Evolutionary conservation across 2,329 filamentous ascomycete genomes (phyloP), one percentile per base, ranked within the genome.

Genomic region (Fusarium fujikuroi): DNA sequence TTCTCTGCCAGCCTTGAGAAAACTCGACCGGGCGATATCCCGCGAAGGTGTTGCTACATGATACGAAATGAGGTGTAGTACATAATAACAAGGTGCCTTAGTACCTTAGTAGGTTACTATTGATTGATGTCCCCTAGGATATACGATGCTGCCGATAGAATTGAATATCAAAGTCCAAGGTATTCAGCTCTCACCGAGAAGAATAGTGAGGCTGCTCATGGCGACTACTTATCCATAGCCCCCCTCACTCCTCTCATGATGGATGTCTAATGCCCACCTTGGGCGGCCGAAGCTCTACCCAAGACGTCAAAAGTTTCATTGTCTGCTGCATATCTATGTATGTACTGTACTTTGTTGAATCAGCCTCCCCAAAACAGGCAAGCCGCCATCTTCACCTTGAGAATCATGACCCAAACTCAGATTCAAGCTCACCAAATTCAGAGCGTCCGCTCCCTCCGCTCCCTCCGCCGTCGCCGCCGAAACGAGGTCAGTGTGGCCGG

Each of bases 401-500:
- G 36, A 47, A 40, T 32, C 54, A 57, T 67, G 56, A 52, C 54
- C 59, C 44, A 71, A 70, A 68, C 66, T 71, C 66, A 73, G 70
- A 68, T 68, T 37, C 49, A 42, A 68, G 68, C 64, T 74, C 70
- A 73, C 57, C 69, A 72, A 50, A 72, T 59, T 63, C 54, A 58
- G 58, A 52, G 30, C 25, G 39, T 62, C 65, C 63, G 69, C 61
- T 68, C 39, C 30, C 39, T 61, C 65, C 63, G 66, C 60, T 68
- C 32, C 63, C 47, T 59, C 71, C 74, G 68, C 69, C 59, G 46
- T 62, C 56, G 67, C 71, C 72, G 73, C 72, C 73, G 69, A 68
- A 54, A 63, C 60, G 63, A 64, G 71, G 57, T 75, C 65, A 62
- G 64, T 70, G 61, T 67, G 72, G 67, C 75, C 73, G 74, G 75